A percentile compares a stretch with the other conserved stretches of the same genome.
These are phyloP conservation scores for Malassezia sp. DNA, from an alignment of 1,284 basidiomycete genomes.

Conservation along the genomic window DNA sequence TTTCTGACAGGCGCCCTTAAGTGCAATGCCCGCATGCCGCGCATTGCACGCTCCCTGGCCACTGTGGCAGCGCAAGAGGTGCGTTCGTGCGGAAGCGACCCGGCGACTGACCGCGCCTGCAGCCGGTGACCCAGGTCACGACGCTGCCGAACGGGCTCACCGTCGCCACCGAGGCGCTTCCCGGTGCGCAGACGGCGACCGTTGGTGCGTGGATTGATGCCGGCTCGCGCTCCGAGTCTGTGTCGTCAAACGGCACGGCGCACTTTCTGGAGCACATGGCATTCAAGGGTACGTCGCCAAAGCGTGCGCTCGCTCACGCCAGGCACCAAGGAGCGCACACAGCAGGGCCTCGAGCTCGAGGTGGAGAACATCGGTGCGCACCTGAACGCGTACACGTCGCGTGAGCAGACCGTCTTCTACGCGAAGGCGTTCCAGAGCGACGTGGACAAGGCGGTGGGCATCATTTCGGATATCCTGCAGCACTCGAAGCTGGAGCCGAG, in stretches of 20 bases:
- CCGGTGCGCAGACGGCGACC: conserved; percentile 91
- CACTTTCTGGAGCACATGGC: conserved; percentile 98
- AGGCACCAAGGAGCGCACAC: conserved; percentile 79
- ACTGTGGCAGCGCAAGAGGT: conserved; percentile 9
- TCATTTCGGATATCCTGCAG: conserved; percentile 95
- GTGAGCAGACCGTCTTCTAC: conserved; percentile 99
- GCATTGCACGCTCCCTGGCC: conserved; percentile 11
- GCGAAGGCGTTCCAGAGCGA: conserved; percentile 98
- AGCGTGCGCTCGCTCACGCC: background rate
- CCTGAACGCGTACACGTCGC: conserved; percentile 94
- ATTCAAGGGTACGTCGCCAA: conserved; percentile 49
- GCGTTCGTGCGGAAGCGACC: background rate
- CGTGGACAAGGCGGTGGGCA: conserved; percentile 79
- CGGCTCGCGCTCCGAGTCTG: conserved; percentile 88
- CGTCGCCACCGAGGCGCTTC: conserved; percentile 61
- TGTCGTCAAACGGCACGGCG: conserved; percentile 85
- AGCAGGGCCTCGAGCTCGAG: conserved; percentile 87
- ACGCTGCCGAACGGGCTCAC: conserved; percentile 42
- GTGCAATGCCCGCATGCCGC: conserved; percentile 9
- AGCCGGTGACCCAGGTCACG: conserved; percentile 38
- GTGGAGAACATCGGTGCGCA: conserved; percentile 97
- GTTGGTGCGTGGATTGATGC: conserved; percentile 99
- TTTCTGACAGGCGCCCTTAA: conserved; percentile 14
- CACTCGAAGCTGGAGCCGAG: conserved; percentile 83
- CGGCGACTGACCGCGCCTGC: conserved; percentile 1